These are phyloP conservation scores for Amanita rubescens DNA, from an alignment of 768 basidiomycete species.

Conservation along the genomic window DNA sequence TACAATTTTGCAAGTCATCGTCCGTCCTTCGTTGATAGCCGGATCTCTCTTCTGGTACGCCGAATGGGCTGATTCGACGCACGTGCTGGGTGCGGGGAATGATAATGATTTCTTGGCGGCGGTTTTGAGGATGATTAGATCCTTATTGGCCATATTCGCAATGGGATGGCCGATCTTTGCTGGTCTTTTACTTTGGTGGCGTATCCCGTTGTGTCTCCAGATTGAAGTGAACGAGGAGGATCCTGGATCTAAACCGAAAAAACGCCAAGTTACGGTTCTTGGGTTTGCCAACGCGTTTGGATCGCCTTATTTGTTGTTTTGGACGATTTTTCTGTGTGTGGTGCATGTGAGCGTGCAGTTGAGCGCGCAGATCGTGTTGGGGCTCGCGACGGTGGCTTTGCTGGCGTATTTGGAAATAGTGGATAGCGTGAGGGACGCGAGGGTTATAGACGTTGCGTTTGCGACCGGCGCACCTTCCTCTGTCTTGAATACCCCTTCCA, in stretches of 20 bases:
- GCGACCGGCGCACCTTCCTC: slow-evolving; percentile 38
- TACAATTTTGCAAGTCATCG: slow-evolving; percentile 50
- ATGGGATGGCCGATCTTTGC: slow-evolving; percentile 44
- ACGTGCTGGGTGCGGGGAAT: slow-evolving; percentile 33
- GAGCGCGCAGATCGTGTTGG: slow-evolving; percentile 75
- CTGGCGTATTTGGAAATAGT: slow-evolving; percentile 75
- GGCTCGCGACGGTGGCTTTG: slow-evolving; percentile 53
- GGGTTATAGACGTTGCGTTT: slow-evolving; percentile 44
- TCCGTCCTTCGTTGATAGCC: slow-evolving; percentile 50
- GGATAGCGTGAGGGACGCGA: slow-evolving; percentile 74
- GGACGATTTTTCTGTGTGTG: slow-evolving; percentile 54
- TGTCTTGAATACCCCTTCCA: slow-evolving; percentile 26
- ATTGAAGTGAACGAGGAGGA: slow-evolving; percentile 30
- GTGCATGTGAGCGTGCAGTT: slow-evolving; percentile 67
- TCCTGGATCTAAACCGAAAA: too few relatives aligned
- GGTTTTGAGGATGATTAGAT: slow-evolving; percentile 44
- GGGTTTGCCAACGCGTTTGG: slow-evolving; percentile 91
- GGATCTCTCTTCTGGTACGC: slow-evolving; percentile 70
- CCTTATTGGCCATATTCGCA: slow-evolving; percentile 52
- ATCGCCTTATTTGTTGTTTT: slow-evolving; percentile 80
- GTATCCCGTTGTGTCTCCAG: slow-evolving; percentile 67
- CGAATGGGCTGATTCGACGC: slow-evolving; percentile 68
- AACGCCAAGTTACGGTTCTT: slow-evolving; percentile 42
- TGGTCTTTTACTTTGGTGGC: slow-evolving; percentile 62
- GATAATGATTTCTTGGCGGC: slow-evolving; percentile 13